Evolutionary conservation across 371 early-diverging fungal species (phyloP), one percentile per base, ranked within the genome.

Genomic region (Lichtheimia corymbifera): DNA sequence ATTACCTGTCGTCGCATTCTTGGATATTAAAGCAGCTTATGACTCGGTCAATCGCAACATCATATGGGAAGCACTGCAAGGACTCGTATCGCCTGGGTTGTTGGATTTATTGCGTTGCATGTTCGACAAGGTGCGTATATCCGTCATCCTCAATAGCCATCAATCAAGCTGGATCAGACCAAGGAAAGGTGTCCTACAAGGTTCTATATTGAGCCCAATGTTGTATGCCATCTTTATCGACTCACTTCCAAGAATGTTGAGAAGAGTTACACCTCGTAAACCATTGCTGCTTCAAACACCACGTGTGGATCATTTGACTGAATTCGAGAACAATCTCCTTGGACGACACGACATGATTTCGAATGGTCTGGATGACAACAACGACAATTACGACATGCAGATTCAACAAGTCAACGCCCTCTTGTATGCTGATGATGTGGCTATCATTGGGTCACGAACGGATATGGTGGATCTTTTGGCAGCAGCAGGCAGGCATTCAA

Each of bases 141-240:
- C 18, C 13, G 5, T 53, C 3, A 14, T 53, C 9, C 53, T 53
- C 17, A 14, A 12, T 0, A 58, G 55, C 18, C 5, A 5, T 18
- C 14, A 15, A 13, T 67, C 68, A 1, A 4, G 50, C 2, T 42
- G 58, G 7, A 64, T 65, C 24, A 28, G 50, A 1, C 66, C 65
- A 18, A 9, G n/a, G 4, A 59, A 58, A 2, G 67, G 67, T 5
- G 67, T 71, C 12, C 67, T 71, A 2, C 67, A 71, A 63, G 67
- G 68, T 0, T 71, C 65, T 0, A 55, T 68, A 18, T 58, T 68
- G 15, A 61, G 61, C 14, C 68, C 73, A 1, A 59, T 60, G 9
- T 43, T 68, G 1, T 72, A 72, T 30, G 68, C 73, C 1, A 41
- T 64, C 1, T 73, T 63, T 45, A 66, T 69, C 45, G 61, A 68